Evolutionary conservation across 495 filamentous ascomycete species (phyloP), one percentile per base, ranked within the genome.

Genomic region (Podospora pseudopauciseta): DNA sequence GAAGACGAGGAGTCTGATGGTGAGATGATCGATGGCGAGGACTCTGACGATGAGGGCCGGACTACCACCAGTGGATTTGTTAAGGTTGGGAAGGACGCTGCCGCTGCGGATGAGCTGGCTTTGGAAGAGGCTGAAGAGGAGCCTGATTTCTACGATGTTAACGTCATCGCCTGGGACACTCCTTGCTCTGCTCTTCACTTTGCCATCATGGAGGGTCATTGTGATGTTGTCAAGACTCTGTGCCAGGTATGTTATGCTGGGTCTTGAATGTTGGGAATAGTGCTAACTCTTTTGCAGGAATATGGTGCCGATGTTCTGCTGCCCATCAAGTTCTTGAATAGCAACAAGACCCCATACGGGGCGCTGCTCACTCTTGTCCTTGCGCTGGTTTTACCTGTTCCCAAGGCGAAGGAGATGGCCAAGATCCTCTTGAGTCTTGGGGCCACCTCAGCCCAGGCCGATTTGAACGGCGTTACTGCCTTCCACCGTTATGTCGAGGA

Each of bases 141-240:
- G 28, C 91, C 91, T 4, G 91, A 96, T 76, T 83, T 93, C 65
- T 93, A 90, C 75, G 89, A 93, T 64, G 83, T 93, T 65, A 88
- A 94, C 71, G 83, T 88, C 5, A 71, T 88, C 11, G 84, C 91
- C 7, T 96, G 92, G 92, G 92, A 96, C 68, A 88, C 76, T 18
- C 83, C 85, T 19, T 84, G 85, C 63, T 89, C 90, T 1, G 85
- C 92, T 0, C 79, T 94, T 16, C 92, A 96, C 72, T 81, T 92
- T 27, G 92, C 92, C 2, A 93, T 96, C 65, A 64, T 91, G 1
- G 83, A 85, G 64, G 91, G 90, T 2, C 88, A 93, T 68, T 77
- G 83, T 16, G 83, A 88, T 7, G 85, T 86, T 9, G 89, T 93
- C 65, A 86, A 89, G 55, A 78, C 86, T 23, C 83, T 96, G 5